Evolutionary conservation across 768 basidiomycete genomes (phyloP), one percentile per base, ranked within the genome.

Genomic region (Kwoniella europaea): DNA sequence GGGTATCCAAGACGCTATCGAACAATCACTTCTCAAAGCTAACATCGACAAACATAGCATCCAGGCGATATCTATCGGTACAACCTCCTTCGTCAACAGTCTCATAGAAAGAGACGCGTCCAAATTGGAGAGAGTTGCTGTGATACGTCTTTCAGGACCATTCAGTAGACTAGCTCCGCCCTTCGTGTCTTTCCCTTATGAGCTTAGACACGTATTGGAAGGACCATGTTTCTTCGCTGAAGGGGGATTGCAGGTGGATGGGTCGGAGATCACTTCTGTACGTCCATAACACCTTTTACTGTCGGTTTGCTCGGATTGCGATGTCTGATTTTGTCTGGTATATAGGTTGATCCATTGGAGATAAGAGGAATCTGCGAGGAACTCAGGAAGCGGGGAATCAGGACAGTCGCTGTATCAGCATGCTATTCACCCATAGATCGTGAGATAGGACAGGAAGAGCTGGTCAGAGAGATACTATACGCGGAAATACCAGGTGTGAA

Each of bases 41-140:
- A 3, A 76, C 1, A 76, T 86, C 5, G 79, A 85, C 61, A 81
- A 84, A 5, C 67, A 82, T 1, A 72, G 85, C 1, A 84, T 90
- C 42, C 83, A 87, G 60, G 86, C 87, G 4, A 76, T 90, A 70
- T 86, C 87, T 43, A 88, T 90, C 69, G 90, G 90, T 42, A 90
- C 89, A 0, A 90, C 89, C 84, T 87, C 88, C 76, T 88, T 88
- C 69, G 85, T 89, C 41, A 89, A 90, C 71, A 88, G 89, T 1
- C 86, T 91, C 2, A 85, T 90, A 18, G 88, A 90, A 81, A 80
- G 86, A 24, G 87, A 90, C 77, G 82, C 86, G 5, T 71, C 85
- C 3, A 85, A 87, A n/a, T 81, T 90, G n/a, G 85, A 86, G 56
- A 87, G 87, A 57, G 89, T 91, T 0, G 90, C 89, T 0, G 89